Evolutionary conservation across 1,139 yeast species (phyloP), one percentile per base, ranked within the genome.

Genomic region (Komagataea norvegica): DNA sequence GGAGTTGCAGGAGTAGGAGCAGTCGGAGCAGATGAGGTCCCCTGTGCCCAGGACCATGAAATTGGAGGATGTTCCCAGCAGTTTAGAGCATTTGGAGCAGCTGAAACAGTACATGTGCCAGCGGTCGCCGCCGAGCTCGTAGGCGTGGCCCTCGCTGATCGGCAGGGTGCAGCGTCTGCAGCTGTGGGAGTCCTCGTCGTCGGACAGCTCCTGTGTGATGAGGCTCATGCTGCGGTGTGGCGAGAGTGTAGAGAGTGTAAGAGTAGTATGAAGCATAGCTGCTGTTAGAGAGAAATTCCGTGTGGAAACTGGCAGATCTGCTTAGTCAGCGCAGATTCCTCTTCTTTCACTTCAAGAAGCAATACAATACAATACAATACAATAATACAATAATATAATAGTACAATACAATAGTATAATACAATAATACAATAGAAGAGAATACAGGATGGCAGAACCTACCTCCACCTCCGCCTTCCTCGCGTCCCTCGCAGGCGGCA

Each of bases 21-120:
- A 91, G 46, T 81, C 84, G 38, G 88, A 79, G 60, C 98, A 91
- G 19, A 93, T 86, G 41, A 93, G 66, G 41, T 85, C 82, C 24
- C 98, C 97, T 43, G 93, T 87, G 3, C 96, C 97, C 39, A 91
- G 67, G 3, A 91, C 96, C 37, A 91, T 67, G 58, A 93, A 85
- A 59, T 88, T 88, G 27, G 94, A 82, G 56, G 88, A 83, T 49
- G 95, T 85, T 22, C 94, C 95, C 41, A 91, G 66, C 31, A 80
- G 74, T 47, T 76, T 71, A 29, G 73, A 70, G 61, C 98, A 91
- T 51, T 83, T 82, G 42, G 93, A 82, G 61, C 98, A 91, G 39
- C 79, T 74, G 62, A 91, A 93, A 51, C 97, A 91, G 46, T 82
- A 77, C 40, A 87, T 85, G 59, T 91, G 98, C 98, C 98, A 91